Conservation (phyloP, 208 protist genomes). For the Crithidia bombi region DNA sequence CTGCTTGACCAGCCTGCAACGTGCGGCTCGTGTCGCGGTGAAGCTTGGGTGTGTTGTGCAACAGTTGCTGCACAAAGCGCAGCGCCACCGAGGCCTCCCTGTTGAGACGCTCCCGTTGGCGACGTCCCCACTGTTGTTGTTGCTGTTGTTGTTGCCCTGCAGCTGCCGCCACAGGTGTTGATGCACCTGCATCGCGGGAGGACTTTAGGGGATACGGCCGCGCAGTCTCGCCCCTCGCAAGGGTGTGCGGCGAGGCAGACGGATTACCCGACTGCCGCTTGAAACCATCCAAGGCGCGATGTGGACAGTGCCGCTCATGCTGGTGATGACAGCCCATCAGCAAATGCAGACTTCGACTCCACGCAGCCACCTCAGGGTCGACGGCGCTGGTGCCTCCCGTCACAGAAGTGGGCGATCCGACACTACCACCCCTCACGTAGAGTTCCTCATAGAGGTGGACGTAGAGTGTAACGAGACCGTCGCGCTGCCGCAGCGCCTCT, state of each 20-base stretch:
- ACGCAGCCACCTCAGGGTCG: slow-evolving; percentile 9
- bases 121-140: no score
- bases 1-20: no score
- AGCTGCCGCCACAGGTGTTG: no score
- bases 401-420: background rate
- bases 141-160: no score
- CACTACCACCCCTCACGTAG: background rate
- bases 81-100: slow-evolving; percentile 19
- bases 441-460: slow-evolving; percentile 6
- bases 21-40: background rate
- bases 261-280: background rate
- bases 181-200: no score
- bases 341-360: slow-evolving; percentile 12
- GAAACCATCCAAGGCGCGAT: slow-evolving; percentile 18
- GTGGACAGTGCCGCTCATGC: slow-evolving; percentile 43
- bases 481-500: slow-evolving; percentile 27
- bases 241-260: no score
- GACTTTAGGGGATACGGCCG: no score
- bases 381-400: background rate
- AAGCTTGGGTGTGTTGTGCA: slow-evolving; percentile 10
- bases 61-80: slow-evolving; percentile 19
- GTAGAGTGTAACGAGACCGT: slow-evolving; percentile 16
- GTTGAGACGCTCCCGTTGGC: no score
- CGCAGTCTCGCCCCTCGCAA: no score
- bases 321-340: slow-evolving; percentile 37